Evolutionary conservation across 73 alveolate species (phyloP).

Genomic region (Effrenium voratum): DNA sequence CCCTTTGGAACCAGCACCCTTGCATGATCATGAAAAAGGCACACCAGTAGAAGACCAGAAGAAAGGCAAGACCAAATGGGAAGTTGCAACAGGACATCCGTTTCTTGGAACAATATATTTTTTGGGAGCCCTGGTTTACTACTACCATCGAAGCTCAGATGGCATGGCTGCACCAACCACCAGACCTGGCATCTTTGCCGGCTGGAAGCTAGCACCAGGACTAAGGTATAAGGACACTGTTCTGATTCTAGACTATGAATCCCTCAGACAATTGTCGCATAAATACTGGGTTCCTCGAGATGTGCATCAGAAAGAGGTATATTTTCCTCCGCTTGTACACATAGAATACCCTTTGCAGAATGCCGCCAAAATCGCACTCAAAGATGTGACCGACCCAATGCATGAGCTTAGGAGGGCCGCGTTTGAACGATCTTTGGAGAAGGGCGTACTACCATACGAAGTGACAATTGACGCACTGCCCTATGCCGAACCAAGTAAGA

Average conservation of each 20-base stretch:
- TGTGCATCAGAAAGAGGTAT: not conserved
- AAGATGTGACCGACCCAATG: not conserved
- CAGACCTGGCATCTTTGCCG: not conserved
- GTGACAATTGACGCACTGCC: not conserved
- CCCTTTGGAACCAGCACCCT: not conserved
- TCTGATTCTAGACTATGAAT: not conserved
- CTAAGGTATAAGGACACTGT: not conserved
- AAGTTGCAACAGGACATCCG: no score
- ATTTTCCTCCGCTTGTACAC: not conserved
- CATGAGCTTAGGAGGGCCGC: not conserved
- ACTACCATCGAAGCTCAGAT: not conserved
- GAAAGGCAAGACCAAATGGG: not conserved
- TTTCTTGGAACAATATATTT: not conserved
- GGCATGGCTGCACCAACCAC: constrained; percentile 14
- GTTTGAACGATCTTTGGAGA: not conserved
- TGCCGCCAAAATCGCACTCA: not conserved
- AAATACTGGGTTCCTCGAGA: not conserved
- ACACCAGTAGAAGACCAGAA: not conserved
- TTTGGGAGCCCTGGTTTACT: not conserved
- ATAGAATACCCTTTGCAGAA: not conserved
- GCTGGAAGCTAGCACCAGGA: constrained; percentile 1
- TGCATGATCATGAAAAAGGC: not conserved
- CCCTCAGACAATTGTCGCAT: not conserved
- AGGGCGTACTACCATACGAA: constrained; percentile 22
- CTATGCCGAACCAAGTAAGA: not conserved